Conservation (phyloP, 108 stramenopile genomes). For the Cylindrotheca fusiformis region DNA sequence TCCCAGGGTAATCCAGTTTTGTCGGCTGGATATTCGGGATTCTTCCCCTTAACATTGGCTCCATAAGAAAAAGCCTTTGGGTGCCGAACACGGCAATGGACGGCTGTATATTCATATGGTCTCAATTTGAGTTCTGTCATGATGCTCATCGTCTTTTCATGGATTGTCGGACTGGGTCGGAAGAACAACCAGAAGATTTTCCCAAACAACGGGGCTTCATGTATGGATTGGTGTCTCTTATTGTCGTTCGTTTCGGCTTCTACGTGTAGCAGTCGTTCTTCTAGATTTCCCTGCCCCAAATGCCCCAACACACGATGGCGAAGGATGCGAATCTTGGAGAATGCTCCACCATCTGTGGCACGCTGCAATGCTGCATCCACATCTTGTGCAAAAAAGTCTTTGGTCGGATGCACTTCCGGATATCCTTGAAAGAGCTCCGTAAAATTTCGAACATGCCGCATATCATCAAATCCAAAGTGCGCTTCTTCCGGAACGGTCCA, state of each 20-base stretch:
- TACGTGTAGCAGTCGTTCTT: constrained; percentile 22
- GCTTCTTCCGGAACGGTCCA: constrained; percentile 58
- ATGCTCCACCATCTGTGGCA: constrained; percentile 19
- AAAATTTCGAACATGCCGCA: constrained; percentile 21
- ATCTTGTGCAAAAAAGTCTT: constrained; percentile 34
- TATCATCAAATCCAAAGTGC: constrained; percentile 29
- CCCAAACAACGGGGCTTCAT: constrained; percentile 41
- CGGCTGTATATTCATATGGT: constrained; percentile 25
- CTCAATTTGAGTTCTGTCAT: neutral
- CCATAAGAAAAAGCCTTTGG: constrained; percentile 41
- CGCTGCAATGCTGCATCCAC: constrained; percentile 30
- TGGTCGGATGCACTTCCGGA: constrained; percentile 17
- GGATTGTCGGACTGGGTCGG: constrained; percentile 29
- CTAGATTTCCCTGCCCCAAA: constrained; percentile 30
- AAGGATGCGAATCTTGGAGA: constrained; percentile 23
- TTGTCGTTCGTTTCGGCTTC: constrained; percentile 14
- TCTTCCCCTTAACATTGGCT: constrained; percentile 27
- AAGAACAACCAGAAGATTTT: constrained; percentile 48
- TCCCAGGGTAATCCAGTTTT: constrained; percentile 55
- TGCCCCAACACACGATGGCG: constrained; percentile 57
- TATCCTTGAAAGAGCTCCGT: constrained; percentile 35
- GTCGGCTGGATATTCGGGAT: constrained; percentile 48
- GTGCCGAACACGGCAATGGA: constrained; percentile 66
- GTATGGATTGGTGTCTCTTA: too few relatives aligned
- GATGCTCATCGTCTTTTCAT: constrained; percentile 1